Evolutionary conservation across 257 asterid genomes (phyloP), one percentile per base, ranked within the genome.

Genomic region (Plectranthus barbatus): DNA sequence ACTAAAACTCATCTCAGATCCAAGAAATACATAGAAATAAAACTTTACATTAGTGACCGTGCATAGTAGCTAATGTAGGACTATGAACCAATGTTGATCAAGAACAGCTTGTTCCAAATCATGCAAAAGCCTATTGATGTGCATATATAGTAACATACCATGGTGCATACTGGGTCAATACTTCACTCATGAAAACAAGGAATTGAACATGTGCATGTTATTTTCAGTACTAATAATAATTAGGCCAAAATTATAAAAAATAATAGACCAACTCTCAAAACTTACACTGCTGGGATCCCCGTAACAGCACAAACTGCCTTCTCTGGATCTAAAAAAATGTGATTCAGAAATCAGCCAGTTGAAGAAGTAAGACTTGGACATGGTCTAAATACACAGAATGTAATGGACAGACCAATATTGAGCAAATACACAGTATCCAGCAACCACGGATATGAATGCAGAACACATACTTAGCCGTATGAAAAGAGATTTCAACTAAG

Each of bases 241-340:
- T 51, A 66, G 36, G 9, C 13, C 21, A 56, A 17, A 40, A 21
- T 5, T 47, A 19, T 24, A 1, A 21, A 9, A 23, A 10, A 12
- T 20, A 41, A 33, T 21, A 19, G 17, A 23, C 8, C 6, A 24
- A 59, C 15, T 8, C 26, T 41, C 34, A 42, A 49, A 31, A 75
- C 83, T 77, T 72, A 85, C 92, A 77, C 68, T 45, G 99, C 99
- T 14, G 95, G 99, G 46, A 85, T 72, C 50, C 97, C 96, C 52
- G 97, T 92, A 67, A 92, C 80, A 19, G 79, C 83, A 80, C 99
- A 92, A 45, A 83, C 62, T 46, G 87, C 78, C 80, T 86, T 92
- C 76, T 86, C 84, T 6, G 94, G 86, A 76, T 83, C 97, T 92
- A 90, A 54, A 67, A 69, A 60, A 64, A 80, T 60, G 72, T 59